Evolutionary conservation across 176 grass and related monocot genomes (phyloP).

Genomic region (Aechmea fasciata): DNA sequence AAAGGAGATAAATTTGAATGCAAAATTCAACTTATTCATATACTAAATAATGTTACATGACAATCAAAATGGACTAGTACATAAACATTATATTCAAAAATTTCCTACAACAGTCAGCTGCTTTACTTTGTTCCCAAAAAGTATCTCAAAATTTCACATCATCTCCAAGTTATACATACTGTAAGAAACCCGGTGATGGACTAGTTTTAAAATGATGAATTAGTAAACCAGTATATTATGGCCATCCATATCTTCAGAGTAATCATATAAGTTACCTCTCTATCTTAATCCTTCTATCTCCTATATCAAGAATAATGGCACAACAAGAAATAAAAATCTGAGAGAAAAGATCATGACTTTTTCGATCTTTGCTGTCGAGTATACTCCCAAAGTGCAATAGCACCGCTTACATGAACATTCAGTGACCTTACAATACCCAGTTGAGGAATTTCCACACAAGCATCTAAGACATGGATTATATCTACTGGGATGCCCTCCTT

Average conservation of each 20-base stretch:
- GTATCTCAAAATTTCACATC: no score
- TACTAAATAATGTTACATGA: no score
- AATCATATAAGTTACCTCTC: not conserved
- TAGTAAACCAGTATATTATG: not conserved
- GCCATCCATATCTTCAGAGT: not conserved
- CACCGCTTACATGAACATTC: conserved; percentile 86
- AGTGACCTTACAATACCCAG: conserved; percentile 79
- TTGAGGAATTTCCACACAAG: conserved; percentile 86
- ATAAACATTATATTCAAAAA: no score
- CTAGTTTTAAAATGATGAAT: not conserved
- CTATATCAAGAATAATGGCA: not conserved
- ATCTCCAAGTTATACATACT: no score
- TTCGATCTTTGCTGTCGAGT: conserved; percentile 46
- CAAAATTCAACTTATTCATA: no score
- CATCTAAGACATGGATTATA: conserved; percentile 69
- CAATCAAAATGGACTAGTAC: no score
- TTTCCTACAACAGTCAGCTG: no score
- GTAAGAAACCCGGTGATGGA: no score
- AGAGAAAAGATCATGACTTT: conserved; percentile 5
- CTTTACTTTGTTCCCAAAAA: no score
- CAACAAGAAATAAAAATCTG: not conserved
- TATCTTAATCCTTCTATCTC: not conserved
- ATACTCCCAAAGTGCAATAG: conserved; percentile 92
- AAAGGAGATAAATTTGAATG: no score
- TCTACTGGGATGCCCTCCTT: conserved; percentile 94